phyloP scores from a whole-genome alignment of 1,284 basidiomycete genomes.

The Ustilago trichophora region DNA sequence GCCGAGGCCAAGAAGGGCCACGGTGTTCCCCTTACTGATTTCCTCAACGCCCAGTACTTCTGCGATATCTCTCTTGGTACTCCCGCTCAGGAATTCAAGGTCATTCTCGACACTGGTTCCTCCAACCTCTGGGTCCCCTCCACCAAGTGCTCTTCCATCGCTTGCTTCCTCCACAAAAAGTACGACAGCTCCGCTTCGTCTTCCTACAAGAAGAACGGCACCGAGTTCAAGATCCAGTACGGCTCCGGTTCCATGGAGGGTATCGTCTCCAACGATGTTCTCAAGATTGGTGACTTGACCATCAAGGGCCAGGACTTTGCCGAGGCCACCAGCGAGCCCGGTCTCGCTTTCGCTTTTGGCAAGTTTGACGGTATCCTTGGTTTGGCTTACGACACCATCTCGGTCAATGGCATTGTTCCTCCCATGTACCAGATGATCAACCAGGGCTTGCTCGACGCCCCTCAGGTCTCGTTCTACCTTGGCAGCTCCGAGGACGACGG shows the following conservation, averaged over 20 bases:
- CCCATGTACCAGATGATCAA: conserved; percentile 96
- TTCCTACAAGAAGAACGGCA: conserved; percentile 90
- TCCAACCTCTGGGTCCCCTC: conserved; percentile 96
- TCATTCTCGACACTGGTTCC: conserved; percentile 87
- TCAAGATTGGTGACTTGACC: conserved; percentile 84
- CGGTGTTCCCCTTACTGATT: conserved; percentile 89
- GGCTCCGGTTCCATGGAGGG: conserved; percentile 98
- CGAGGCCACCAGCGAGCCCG: conserved; percentile 95
- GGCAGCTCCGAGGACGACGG: conserved; percentile 87
- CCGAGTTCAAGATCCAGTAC: conserved; percentile 91
- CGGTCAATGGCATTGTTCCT: conserved; percentile 90
- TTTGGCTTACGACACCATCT: conserved; percentile 93
- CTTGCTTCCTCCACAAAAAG: conserved; percentile 95
- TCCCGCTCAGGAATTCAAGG: conserved; percentile 78
- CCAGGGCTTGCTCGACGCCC: conserved; percentile 81
- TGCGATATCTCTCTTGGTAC: conserved; percentile 84
- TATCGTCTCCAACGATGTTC: conserved; percentile 85
- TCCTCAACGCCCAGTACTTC: conserved; percentile 98
- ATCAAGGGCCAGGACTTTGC: conserved; percentile 88
- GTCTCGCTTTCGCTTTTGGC: conserved; percentile 89
- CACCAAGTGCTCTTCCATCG: conserved; percentile 87
- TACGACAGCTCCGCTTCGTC: conserved; percentile 85
- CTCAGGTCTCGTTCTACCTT: conserved; percentile 94
- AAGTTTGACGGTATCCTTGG: conserved; percentile 96
- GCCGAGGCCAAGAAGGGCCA: conserved; percentile 77